Base-by-base conservation (phyloP, 495 filamentous ascomycete genomes). In the Hypoxylon lienhwacheense region DNA sequence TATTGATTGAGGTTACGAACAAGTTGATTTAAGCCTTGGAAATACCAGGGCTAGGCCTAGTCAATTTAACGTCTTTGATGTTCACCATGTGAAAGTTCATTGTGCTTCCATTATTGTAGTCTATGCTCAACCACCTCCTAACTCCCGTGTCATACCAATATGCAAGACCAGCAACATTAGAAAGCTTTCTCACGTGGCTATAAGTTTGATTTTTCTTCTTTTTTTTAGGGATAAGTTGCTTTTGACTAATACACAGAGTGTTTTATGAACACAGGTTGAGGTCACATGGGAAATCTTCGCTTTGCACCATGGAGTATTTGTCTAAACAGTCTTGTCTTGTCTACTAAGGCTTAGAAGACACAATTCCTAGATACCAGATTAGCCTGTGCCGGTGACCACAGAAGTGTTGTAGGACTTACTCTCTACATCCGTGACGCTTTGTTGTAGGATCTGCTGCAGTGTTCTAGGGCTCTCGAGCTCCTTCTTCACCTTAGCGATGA, bases 401-500 rank as follows among this genome's bases (percentile, higher is more conserved):
- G 0, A n/a, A 6, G 11, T 14, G 8, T 8, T 6, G 26, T 10
- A 32, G 49, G 28, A 84, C 91, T 77, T 79, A 97, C 93, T 91
- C 83, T 99, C 93, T 69, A 97, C 86, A 75, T 99, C 93, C 37
- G 83, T 74, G 66, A 99, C 80, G 73, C 88, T 93, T 81, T 99
- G 93, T 76, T 90, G 85, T 44, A 99, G 84, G 65, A 97, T 95
- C 75, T 93, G 88, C 79, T 95, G 87, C 44, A 99, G 85, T 62
- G 83, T 81, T 81, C 88, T 97, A 58, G 95, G 93, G 80, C 85
- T 96, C 82, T 97, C 91, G 40, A 99, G 83, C 81, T 97, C 93
- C 84, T 97, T 97, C 73, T 86, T 85, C 64, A 97, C 92, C 84
- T 95, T 99, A 73, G 83, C 83, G 63, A 99, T 97, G 73, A 99